Evolutionary conservation across 495 filamentous ascomycete genomes (phyloP), one percentile per base, ranked within the genome.

Genomic region (Monascus purpureus): DNA sequence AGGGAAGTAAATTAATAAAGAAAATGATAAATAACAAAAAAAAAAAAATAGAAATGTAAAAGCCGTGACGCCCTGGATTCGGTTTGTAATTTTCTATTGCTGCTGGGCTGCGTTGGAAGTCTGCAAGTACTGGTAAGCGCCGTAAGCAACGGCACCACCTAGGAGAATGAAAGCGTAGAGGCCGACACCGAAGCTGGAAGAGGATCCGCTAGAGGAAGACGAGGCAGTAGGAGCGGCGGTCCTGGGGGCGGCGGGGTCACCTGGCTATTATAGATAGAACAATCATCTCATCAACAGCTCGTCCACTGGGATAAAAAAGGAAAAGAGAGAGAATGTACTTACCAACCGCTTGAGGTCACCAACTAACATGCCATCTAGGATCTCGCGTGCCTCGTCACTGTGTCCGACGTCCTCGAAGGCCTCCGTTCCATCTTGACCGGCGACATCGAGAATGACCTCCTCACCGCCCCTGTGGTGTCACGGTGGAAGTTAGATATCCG

Each of bases 361-460:
- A 40, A 93, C 75, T 19, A 77, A 61, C 39, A 94, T 64, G 41
- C 76, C 74, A 15, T 77, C 71, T 12, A 99, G 75, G 49, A 94
- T 86, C 67, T 95, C 85, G 32, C 92, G 79, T 37, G 92, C 92
- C 68, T 99, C 92, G 57, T 99, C 92, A 55, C 81, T 90, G 78
- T 99, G 92, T 40, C 92, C 92, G 54, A 99, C 92, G 61, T 99
- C 92, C 67, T 99, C 90, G 56, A 99, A 99, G 35, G 90, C 86
- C 61, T 96, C 92, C 46, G 90, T 93, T 45, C 85, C 81, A 63
- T 99, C 90, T 63, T 93, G 85, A 50, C 90, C 90, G 48, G 68
- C 90, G 41, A 96, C 87, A 51, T 99, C 92, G 45, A 96, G 73
- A 18, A 99, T 66, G 44, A 96, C 90, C 69, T 99, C 92, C 63